phyloP scores from a whole-genome alignment of 2,329 filamentous ascomycete species.

The Aspergillus sp. region DNA sequence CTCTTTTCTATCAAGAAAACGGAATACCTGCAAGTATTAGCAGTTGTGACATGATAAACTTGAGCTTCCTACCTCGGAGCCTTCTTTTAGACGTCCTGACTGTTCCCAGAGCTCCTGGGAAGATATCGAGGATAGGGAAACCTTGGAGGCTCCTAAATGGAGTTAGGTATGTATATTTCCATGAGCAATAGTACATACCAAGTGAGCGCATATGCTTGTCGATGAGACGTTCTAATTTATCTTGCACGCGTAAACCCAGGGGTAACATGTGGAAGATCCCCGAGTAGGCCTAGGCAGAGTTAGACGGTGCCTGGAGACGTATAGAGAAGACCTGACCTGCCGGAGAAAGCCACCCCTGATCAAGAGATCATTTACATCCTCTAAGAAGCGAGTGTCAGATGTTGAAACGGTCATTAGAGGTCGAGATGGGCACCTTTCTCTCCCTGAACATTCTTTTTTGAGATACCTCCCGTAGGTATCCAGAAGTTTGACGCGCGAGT shows the following conservation, averaged over 20 bases:
- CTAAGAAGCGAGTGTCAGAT: conserved; percentile 9
- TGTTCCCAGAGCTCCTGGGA: conserved; percentile 79
- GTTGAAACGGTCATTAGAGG: conserved; percentile 37
- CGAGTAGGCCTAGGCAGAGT: conserved; percentile 65
- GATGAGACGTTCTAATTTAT: conserved; percentile 81
- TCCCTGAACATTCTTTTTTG: conserved; percentile 52
- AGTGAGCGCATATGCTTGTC: conserved; percentile 83
- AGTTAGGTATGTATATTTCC: background rate
- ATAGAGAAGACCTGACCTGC: conserved; percentile 51
- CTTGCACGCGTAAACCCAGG: conserved; percentile 79
- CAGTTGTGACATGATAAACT: conserved; percentile 15
- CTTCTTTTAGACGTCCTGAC: conserved; percentile 75
- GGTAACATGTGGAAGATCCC: conserved; percentile 93
- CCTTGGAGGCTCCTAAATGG: conserved; percentile 69
- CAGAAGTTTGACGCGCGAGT: conserved; percentile 72
- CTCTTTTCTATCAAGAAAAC: conserved; percentile 75
- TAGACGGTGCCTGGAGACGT: background rate
- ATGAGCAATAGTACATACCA: conserved; percentile 47
- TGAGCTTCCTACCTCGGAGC: conserved; percentile 64
- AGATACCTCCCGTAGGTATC: conserved; percentile 71
- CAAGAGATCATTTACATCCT: conserved; percentile 66
- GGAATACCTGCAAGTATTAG: conserved; percentile 64
- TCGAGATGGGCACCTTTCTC: conserved; percentile 34
- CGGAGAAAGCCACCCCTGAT: conserved; percentile 71
- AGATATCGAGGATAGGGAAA: conserved; percentile 81